Evolutionary conservation across 768 basidiomycete genomes (phyloP), one percentile per base, ranked within the genome.

Genomic region (Vishniacozyma victoriae): DNA sequence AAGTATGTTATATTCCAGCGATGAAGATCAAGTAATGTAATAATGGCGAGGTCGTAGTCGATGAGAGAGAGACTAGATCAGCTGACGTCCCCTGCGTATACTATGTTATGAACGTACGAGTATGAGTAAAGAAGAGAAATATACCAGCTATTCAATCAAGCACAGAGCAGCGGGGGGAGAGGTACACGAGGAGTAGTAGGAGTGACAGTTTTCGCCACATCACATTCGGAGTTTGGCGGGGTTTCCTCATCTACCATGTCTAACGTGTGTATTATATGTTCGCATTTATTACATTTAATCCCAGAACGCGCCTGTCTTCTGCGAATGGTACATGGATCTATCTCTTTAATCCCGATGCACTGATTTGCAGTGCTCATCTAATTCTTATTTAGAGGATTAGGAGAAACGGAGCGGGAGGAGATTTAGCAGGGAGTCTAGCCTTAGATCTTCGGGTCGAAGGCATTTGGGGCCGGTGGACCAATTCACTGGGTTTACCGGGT

Each of bases 321-420:
- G 9, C 29, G n/a, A 33, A n/a, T n/a, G 9, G 29, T 9, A n/a
- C 9, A 9, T 9, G 9, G 9, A 9, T 33, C 29, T 33, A 9
- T 33, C n/a, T n/a, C 29, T 33, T 33, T 46, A 36, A 40, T 57
- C 59, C 52, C 63, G 63, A 65, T 62, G 63, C 55, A 55, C 54
- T 33, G 54, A 57, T 55, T 13, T 39, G 63, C 47, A 36, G 44
- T 59, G 57, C 63, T 62, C 58, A 33, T 33, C n/a, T n/a, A 33
- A 33, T 35, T 26, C 48, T 27, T 33, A 18, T 25, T 48, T 22
- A 31, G 15, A 46, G 35, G 37, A 20, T 40, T 35, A 42, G 54
- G 50, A 67, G 64, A 67, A 67, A 67, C 64, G 64, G 64, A 67
- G 64, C 64, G 64, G 43, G 59, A 62, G 44, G 14, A 67, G 59